Evolutionary conservation across 768 basidiomycete genomes (phyloP), one percentile per base, ranked within the genome.

Genomic region (Daedaleopsis nitida): DNA sequence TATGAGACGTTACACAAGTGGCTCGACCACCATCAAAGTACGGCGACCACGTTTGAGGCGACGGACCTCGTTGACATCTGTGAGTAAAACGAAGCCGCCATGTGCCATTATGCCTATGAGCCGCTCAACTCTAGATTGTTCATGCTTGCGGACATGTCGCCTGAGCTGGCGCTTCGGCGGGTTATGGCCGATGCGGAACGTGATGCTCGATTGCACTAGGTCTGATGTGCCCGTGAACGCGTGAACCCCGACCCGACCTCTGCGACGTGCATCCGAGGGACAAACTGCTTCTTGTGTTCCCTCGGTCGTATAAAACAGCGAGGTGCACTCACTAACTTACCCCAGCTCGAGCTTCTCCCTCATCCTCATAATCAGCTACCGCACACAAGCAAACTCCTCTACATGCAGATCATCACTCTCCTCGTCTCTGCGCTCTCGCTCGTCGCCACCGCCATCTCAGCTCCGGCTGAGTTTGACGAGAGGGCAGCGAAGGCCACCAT

Each of bases 401-500:
- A 39, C 45, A 66, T 66, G 65, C 58, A 63, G 43, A 47, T 66
- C 62, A n/a, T 54, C n/a, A 32, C 57, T 43, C 17, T 59, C 53
- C 32, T 63, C 56, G 12, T 47, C 57, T 49, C 62, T 32, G 59
- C 59, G 13, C 58, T 66, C 55, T 59, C 65, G 21, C 58, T 60
- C 52, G 60, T 50, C 8, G n/a, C 60, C 21, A 48, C 34, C 39
- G 50, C 43, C 39, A 35, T 59, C 35, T 50, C 43, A 23, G 53
- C 49, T 3, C 58, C 65, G 27, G 48, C 55, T 38, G 45, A 55
- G 39, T 19, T 51, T 47, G 23, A 21, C 48, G 39, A 55, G 47
- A 47, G 45, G 45, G 45, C 45, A 32, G 23, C 43, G 38, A 44
- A 45, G 44, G 17, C 53, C n/a, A 61, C 54, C 24, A 52, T 62